phyloP scores from a whole-genome alignment of 83 land plant species.

The Diphasiastrum complanatum region DNA sequence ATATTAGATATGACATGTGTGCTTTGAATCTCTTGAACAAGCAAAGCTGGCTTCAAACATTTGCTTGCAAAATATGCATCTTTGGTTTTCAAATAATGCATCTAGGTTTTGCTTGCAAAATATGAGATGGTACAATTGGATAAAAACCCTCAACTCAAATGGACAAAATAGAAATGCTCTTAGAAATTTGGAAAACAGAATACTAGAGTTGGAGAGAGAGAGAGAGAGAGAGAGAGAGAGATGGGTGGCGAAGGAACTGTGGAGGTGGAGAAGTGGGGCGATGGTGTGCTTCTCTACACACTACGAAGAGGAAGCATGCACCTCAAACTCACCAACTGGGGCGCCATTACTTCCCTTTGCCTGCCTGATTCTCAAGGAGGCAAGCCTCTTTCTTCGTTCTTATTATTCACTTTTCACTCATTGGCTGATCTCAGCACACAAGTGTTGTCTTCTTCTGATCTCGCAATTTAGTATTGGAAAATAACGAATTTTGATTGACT shows the following conservation, averaged over 20 bases:
- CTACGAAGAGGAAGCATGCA: slow-evolving; percentile 44
- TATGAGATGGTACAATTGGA: too few species aligned
- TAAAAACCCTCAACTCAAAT: too few species aligned
- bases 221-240: too few species aligned
- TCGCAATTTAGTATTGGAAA: neutral
- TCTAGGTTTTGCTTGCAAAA: too few species aligned
- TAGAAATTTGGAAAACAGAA: too few species aligned
- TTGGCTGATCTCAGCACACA: neutral
- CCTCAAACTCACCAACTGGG: slow-evolving; percentile 60
- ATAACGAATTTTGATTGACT: neutral
- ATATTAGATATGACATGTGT: too few species aligned
- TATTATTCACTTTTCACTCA: neutral
- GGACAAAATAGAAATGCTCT: too few species aligned
- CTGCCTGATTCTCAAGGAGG: slow-evolving; percentile 71
- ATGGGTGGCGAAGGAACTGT: neutral
- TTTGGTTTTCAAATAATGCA: too few species aligned
- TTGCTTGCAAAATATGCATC: too few species aligned
- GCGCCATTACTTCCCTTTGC: slow-evolving; percentile 57
- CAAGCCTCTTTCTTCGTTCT: neutral
- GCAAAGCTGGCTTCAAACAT: too few species aligned
- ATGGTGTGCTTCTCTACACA: slow-evolving; percentile 35
- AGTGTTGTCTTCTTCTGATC: neutral
- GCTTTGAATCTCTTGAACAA: too few species aligned
- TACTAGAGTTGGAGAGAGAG: too few species aligned
- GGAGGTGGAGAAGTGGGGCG: neutral